These are phyloP conservation scores for Hymenoscyphus linearis DNA, from an alignment of 2,329 filamentous ascomycete genomes.

Conservation along the genomic window DNA sequence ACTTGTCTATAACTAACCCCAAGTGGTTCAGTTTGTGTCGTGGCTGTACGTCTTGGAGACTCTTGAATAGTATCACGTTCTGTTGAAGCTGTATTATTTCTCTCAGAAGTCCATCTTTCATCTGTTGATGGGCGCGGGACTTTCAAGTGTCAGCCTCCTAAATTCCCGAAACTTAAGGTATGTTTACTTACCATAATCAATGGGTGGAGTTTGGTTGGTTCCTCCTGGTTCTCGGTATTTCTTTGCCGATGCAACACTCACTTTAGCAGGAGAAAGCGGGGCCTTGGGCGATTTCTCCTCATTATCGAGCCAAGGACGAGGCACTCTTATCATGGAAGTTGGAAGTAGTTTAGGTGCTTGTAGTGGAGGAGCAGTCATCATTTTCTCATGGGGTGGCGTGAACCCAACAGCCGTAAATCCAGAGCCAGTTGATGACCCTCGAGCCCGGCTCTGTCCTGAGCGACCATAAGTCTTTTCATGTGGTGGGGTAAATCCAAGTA, in stretches of 20 bases:
- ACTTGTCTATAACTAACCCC: not conserved
- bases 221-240: not conserved
- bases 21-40: slow-evolving; percentile 1
- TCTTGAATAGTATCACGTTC: not conserved
- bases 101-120: not conserved
- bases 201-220: not conserved
- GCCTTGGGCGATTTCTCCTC: slow-evolving; percentile 10
- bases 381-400: slow-evolving; percentile 10
- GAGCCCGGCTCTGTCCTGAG: not conserved
- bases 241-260: not conserved
- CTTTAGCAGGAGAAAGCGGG: slow-evolving; percentile 3
- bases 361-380: slow-evolving; percentile 1
- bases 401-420: slow-evolving; percentile 14
- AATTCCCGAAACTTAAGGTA: not conserved
- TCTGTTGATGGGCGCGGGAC: not conserved
- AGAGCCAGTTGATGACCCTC: slow-evolving; percentile 1
- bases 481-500: slow-evolving; percentile 20
- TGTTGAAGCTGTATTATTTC: not conserved
- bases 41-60: not conserved
- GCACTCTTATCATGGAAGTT: slow-evolving; percentile 15
- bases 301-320: slow-evolving; percentile 28
- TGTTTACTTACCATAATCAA: not conserved
- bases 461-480: slow-evolving; percentile 1
- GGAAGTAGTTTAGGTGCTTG: slow-evolving; percentile 1
- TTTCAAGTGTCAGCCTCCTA: not conserved